Evolutionary conservation across 805 yeast genomes (phyloP).

Genomic region (Dipodascus albidus): DNA sequence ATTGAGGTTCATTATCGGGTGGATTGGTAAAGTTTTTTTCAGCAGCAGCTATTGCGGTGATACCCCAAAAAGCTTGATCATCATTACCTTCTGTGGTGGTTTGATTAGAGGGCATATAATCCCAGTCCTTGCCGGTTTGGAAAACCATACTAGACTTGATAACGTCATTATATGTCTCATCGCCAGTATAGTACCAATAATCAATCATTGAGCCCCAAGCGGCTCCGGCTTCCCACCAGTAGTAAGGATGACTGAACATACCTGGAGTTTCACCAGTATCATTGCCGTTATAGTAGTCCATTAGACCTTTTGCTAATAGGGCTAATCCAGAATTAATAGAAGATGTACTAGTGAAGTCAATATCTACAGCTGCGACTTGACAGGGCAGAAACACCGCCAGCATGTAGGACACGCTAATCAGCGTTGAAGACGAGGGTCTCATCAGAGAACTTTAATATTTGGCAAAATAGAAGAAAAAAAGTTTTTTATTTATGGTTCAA

Average conservation of each 20-base stretch:
- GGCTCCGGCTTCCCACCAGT: constrained; percentile 92
- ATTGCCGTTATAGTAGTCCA: constrained; percentile 70
- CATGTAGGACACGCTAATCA: not conserved
- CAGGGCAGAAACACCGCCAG: not conserved
- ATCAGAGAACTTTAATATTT: not conserved
- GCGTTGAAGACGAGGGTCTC: not conserved
- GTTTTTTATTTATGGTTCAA: no score
- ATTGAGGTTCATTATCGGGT: constrained; percentile 41
- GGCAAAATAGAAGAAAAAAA: no score
- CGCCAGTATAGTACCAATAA: constrained; percentile 57
- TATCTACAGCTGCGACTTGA: constrained; percentile 5
- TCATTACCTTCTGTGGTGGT: constrained; percentile 82
- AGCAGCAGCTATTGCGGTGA: constrained; percentile 73
- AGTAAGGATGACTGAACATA: constrained; percentile 61
- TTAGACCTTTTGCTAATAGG: constrained; percentile 53
- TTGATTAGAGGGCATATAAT: constrained; percentile 74
- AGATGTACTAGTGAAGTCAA: constrained; percentile 12
- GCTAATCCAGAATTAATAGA: constrained; percentile 39
- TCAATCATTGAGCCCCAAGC: constrained; percentile 61
- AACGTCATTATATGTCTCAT: constrained; percentile 47
- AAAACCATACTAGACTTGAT: constrained; percentile 50
- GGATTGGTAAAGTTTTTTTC: constrained; percentile 77
- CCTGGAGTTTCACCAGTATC: constrained; percentile 61
- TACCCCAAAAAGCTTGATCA: constrained; percentile 91
- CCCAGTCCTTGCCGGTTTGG: constrained; percentile 54